Base-by-base conservation (phyloP, 768 basidiomycete species). In the Pleurotus djamor region DNA sequence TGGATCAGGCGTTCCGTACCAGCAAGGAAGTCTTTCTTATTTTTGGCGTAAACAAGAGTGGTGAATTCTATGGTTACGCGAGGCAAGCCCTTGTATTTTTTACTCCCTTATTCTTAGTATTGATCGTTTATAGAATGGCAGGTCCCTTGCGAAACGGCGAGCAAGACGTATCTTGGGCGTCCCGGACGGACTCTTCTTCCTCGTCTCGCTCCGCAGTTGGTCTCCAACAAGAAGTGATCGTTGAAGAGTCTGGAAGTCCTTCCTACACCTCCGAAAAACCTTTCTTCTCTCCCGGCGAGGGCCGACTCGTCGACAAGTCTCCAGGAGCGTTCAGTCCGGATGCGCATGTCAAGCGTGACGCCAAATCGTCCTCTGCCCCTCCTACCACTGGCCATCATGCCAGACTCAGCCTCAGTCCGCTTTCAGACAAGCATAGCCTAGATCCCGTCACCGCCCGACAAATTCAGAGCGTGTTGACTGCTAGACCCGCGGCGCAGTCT, bases 1-100 rank as follows among this genome's bases (percentile, higher is more conserved):
- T 97, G 13, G 94, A 98, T 64, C 93, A 93, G 70, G 96, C 96
- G 0, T 98, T 79, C 71, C 86, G 95, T n/a, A 97, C 94, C 2
- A 89, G 89, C 62, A 81, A 83, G 63, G 91, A 96, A 28, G 96
- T 98, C 3, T 91, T 81, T 66, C 81, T 98, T 47, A 86, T 98
- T 59, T 98, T 98, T 65, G 84, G 94, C 37, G 96, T 92, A 14
- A 98, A 98, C 74, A 93, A 90, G 69, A 91, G 90, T 59, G 94
- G 96, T 37, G 93, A 94, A 70, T 98, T 97, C 68, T 97, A 90
- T 66, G 96, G 96, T 17, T 96, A 92, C 68, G 95, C 93, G 9
- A 85, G 82, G 87, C 94, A 72, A 61, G 77, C 73, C 28, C 14
- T 37, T 17, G 5, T 55, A 16, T 47, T 13, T 16, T 21, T 10